These are phyloP conservation scores for Podaxis sp. DNA, from an alignment of 768 basidiomycete species.

Conservation along the genomic window DNA sequence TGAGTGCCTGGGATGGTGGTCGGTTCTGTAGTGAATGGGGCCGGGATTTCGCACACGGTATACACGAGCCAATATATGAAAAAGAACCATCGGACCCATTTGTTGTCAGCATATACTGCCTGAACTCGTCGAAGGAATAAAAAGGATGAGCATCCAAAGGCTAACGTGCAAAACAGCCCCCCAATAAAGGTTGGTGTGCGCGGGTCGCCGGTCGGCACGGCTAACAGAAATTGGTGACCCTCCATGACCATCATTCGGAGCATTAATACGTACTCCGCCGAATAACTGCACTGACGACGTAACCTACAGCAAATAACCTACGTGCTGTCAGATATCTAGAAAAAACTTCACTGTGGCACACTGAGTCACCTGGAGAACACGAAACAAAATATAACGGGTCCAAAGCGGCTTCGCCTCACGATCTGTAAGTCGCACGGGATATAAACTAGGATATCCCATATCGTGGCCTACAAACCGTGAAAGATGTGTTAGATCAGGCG, in stretches of 20 bases:
- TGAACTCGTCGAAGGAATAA: slow-evolving; percentile 28
- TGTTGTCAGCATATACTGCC: background rate
- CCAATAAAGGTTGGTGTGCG: background rate
- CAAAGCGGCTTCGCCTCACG: background rate
- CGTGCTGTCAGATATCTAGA: background rate
- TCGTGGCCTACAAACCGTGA: background rate
- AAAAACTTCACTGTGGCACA: background rate
- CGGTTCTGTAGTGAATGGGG: slow-evolving; percentile 11
- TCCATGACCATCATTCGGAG: background rate
- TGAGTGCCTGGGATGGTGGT: slow-evolving; percentile 28
- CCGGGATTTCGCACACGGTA: too few species aligned
- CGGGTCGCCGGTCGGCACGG: background rate
- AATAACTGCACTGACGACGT: background rate
- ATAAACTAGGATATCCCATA: slow-evolving; percentile 5
- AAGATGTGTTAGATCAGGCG: too few species aligned
- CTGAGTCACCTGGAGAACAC: background rate
- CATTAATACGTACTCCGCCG: background rate
- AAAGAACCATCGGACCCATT: background rate
- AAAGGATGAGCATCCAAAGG: slow-evolving; percentile 17
- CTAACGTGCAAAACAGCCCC: background rate
- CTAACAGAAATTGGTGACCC: background rate
- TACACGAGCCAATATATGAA: background rate
- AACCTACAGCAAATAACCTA: background rate
- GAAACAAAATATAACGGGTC: background rate
- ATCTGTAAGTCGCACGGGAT: background rate